Evolutionary conservation across 768 basidiomycete genomes (phyloP).

Genomic region (Coprinopsis strossmayeri): DNA sequence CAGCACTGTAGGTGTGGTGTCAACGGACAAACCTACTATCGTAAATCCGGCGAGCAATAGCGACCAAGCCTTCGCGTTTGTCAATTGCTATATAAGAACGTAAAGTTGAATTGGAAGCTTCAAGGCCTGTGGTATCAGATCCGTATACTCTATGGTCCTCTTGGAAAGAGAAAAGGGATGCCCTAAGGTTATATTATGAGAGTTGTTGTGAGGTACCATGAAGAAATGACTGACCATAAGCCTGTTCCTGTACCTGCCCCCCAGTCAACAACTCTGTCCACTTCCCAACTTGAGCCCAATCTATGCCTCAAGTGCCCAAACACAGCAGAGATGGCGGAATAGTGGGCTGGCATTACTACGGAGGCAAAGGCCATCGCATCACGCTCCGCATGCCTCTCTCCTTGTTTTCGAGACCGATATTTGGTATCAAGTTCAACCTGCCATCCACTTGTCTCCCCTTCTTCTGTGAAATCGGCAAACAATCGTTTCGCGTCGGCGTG

Average conservation of each 20-base stretch:
- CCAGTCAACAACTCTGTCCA: constrained; percentile 72
- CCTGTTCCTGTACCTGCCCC: constrained; percentile 79
- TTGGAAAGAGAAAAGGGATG: constrained; percentile 60
- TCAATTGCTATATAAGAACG: constrained; percentile 70
- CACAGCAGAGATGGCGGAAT: constrained; percentile 73
- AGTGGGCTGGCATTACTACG: constrained; percentile 81
- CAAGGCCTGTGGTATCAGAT: constrained; percentile 24
- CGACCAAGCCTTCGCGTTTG: constrained; percentile 61
- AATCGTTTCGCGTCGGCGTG: constrained; percentile 70
- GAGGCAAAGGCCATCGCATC: constrained; percentile 84
- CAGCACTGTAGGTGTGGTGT: not conserved
- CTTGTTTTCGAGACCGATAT: constrained; percentile 58
- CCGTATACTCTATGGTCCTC: constrained; percentile 17
- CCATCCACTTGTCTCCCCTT: constrained; percentile 38
- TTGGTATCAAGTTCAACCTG: constrained; percentile 44
- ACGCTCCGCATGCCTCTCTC: constrained; percentile 50
- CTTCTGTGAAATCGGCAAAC: constrained; percentile 37
- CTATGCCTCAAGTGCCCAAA: constrained; percentile 60
- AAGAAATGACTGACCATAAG: constrained; percentile 75
- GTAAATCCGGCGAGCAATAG: constrained; percentile 60
- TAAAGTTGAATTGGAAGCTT: constrained; percentile 44
- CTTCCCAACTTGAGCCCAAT: constrained; percentile 53
- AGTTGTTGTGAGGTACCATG: no score
- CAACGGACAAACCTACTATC: constrained; percentile 30
- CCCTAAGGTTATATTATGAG: constrained; percentile 54